Evolutionary conservation across 768 basidiomycete genomes (phyloP).

Genomic region (Artomyces pyxidatus): DNA sequence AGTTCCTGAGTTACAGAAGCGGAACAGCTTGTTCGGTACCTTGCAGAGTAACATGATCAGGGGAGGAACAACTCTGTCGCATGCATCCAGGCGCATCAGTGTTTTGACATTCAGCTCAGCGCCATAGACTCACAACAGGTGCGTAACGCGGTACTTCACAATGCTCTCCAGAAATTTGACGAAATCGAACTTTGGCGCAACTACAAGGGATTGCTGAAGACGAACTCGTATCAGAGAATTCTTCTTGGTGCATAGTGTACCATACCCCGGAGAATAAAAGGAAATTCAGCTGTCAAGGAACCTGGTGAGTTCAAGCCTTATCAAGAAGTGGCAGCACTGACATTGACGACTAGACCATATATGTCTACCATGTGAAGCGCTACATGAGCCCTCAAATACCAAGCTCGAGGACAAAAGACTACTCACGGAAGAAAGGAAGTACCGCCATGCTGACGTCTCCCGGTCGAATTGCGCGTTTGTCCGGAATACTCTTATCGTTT

Average conservation of each 20-base stretch:
- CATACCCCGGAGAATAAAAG: conserved; percentile 21
- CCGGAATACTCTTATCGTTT: conserved; percentile 27
- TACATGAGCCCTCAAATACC: background rate
- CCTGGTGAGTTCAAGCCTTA: no score
- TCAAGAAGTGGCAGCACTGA: conserved; percentile 12
- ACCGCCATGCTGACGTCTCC: conserved; percentile 56
- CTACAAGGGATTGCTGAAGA: conserved; percentile 25
- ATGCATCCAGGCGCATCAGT: background rate
- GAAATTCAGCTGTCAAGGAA: conserved; percentile 23
- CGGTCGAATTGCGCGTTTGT: conserved; percentile 34
- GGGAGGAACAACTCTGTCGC: conserved; percentile 20
- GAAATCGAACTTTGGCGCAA: conserved; percentile 27
- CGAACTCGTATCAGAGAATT: background rate
- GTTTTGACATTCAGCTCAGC: no score
- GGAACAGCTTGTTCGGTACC: no score
- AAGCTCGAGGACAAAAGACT: background rate
- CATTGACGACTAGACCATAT: conserved; percentile 26
- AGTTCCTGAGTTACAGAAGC: background rate
- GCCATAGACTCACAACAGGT: no score
- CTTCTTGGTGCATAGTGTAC: background rate
- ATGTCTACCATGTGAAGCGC: conserved; percentile 34
- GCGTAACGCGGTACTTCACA: conserved; percentile 23
- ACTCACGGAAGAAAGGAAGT: conserved; percentile 23
- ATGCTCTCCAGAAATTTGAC: conserved; percentile 26
- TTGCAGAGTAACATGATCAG: conserved; percentile 25